phyloP scores from a whole-genome alignment of 768 basidiomycete genomes.

The Tephrocybe rancida region DNA sequence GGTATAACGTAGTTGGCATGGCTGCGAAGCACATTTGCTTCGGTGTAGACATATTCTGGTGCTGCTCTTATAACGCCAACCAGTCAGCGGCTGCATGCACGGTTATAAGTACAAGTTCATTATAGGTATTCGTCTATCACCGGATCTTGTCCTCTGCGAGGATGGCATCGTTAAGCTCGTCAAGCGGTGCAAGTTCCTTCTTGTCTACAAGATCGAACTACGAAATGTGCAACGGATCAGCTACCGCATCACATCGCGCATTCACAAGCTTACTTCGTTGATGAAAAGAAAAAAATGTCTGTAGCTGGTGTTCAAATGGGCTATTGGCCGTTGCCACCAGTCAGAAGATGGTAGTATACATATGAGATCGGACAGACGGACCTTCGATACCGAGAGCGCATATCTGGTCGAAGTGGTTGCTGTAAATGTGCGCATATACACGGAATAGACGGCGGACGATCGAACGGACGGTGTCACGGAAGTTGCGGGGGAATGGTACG shows the following conservation, averaged over 20 bases:
- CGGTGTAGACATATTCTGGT: no score
- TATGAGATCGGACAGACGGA: constrained; percentile 33
- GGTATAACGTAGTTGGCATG: no score
- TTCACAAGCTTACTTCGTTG: constrained; percentile 74
- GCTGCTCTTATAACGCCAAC: no score
- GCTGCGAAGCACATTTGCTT: no score
- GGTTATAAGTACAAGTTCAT: no score
- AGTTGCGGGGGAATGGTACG: constrained; percentile 87
- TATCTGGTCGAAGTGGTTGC: constrained; percentile 98
- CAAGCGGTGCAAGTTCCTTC: constrained; percentile 93
- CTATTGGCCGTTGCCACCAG: constrained; percentile 78
- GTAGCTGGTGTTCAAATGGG: constrained; percentile 98
- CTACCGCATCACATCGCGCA: not conserved
- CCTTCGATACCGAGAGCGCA: constrained; percentile 98
- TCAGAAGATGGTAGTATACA: not conserved
- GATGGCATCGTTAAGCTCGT: constrained; percentile 94
- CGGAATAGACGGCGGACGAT: constrained; percentile 93
- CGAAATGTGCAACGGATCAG: constrained; percentile 9
- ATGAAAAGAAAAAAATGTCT: constrained; percentile 97
- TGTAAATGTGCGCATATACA: constrained; percentile 98
- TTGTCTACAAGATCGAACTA: constrained; percentile 95
- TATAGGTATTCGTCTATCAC: constrained; percentile 23
- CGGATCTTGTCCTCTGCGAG: constrained; percentile 53
- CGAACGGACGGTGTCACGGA: constrained; percentile 88
- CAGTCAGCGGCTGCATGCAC: no score